These are phyloP conservation scores for Nemania sp. DNA, from an alignment of 2,329 filamentous ascomycete species.

Conservation along the genomic window DNA sequence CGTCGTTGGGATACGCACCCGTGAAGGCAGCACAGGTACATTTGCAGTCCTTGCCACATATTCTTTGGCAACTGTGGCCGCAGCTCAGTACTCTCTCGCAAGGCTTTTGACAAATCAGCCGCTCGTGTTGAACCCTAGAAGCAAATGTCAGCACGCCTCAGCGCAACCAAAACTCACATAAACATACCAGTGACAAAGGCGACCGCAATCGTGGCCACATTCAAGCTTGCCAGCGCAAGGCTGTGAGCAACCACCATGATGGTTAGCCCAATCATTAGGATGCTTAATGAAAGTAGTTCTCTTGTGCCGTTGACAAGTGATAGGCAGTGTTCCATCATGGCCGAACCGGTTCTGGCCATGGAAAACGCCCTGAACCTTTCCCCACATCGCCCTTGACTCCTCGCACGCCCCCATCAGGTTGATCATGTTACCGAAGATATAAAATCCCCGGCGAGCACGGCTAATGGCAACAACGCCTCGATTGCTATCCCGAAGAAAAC, in stretches of 20 bases:
- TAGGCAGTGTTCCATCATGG: conserved; percentile 54
- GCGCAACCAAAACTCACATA: neutral
- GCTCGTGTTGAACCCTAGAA: conserved; percentile 35
- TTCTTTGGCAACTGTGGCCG: conserved; percentile 35
- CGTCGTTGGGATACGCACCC: conserved; percentile 36
- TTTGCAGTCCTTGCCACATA: conserved; percentile 36
- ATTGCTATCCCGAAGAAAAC: conserved; percentile 71
- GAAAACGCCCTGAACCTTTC: conserved; percentile 47
- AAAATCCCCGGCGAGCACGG: conserved; percentile 78
- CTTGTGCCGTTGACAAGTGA: conserved; percentile 66
- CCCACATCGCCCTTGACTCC: conserved; percentile 49
- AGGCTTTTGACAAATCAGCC: conserved; percentile 35
- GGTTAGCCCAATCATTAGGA: conserved; percentile 55
- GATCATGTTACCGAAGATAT: conserved; percentile 78
- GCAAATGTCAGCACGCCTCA: conserved; percentile 7
- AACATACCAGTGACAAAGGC: conserved; percentile 41
- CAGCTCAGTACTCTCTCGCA: conserved; percentile 37
- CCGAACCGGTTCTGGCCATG: conserved; percentile 40
- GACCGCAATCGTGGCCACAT: conserved; percentile 40
- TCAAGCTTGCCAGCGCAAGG: conserved; percentile 31
- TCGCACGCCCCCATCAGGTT: conserved; percentile 53
- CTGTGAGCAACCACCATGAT: conserved; percentile 38
- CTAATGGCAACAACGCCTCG: conserved; percentile 64
- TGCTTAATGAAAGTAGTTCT: conserved; percentile 56
- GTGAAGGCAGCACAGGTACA: conserved; percentile 36